These are phyloP conservation scores for Paraurostyla sp. DNA, from an alignment of 73 alveolate species.

Conservation along the genomic window DNA sequence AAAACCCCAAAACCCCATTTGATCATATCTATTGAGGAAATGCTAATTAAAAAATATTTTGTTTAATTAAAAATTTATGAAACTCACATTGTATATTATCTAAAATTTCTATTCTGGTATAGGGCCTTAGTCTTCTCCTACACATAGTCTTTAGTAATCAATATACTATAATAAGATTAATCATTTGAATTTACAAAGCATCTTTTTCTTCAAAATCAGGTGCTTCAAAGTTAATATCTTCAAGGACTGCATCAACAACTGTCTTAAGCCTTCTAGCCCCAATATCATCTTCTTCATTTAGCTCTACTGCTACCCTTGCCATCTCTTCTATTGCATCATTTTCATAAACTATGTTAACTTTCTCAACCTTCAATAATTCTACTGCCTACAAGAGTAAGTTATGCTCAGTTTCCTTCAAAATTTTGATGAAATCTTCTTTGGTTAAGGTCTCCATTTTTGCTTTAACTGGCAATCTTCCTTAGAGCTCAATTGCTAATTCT, in stretches of 20 bases:
- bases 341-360: slow-evolving; percentile 61
- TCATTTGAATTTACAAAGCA: neutral
- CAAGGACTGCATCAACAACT: slow-evolving; percentile 78
- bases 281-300: slow-evolving; percentile 75
- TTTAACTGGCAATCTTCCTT: slow-evolving; percentile 85
- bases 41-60: too few species aligned
- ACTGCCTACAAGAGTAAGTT: slow-evolving; percentile 70
- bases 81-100: slow-evolving; percentile 73
- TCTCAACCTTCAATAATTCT: slow-evolving; percentile 79
- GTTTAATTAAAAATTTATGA: neutral
- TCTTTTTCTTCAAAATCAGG: slow-evolving; percentile 69
- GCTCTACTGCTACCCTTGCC: slow-evolving; percentile 72
- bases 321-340: slow-evolving; percentile 78
- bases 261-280: slow-evolving; percentile 90
- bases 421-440: slow-evolving; percentile 70
- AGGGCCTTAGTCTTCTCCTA: slow-evolving; percentile 56
- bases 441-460: slow-evolving; percentile 75
- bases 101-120: slow-evolving; percentile 68
- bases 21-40: too few species aligned
- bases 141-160: slow-evolving; percentile 72
- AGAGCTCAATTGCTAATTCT: slow-evolving; percentile 83
- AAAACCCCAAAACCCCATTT: too few species aligned
- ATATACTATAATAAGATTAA: neutral
- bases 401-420: slow-evolving; percentile 74
- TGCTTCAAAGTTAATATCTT: slow-evolving; percentile 79